Evolutionary conservation across 257 asterid species (phyloP), one percentile per base, ranked within the genome.

Genomic region (Oldenlandia corymbosa): DNA sequence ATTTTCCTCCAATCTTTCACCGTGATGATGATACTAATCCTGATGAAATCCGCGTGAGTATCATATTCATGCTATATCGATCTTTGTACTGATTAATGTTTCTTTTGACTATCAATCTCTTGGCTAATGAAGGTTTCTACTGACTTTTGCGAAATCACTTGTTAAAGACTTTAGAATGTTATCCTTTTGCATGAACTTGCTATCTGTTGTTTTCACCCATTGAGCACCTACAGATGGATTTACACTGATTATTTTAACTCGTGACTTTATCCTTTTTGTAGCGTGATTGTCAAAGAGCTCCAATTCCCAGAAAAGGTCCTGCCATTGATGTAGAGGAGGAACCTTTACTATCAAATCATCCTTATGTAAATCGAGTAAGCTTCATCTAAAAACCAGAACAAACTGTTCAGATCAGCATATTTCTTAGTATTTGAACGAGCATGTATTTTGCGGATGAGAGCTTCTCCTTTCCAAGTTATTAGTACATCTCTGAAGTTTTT

Each of bases 271-370:
- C 58, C 48, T 51, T 74, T 74, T 48, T 46, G 68, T 79, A 92
- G 98, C 98, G 95, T 65, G 98, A 92, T 60, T 80, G 89, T 80
- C 91, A 95, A 66, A 82, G 98, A 73, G 87, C 84, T 75, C 97
- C 98, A 4, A 30, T 92, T 75, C 95, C 95, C 51, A 88, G 86
- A 72, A 88, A 88, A 78, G 95, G 87, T 78, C 95, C 93, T 51
- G 93, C 86, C 60, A 65, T 89, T 71, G 87, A 81, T 75, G 81
- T 88, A 85, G 98, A 89, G 72, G 97, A 86, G 76, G 89, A 92
- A 76, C 85, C 98, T 65, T 74, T 89, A 57, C 66, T 88, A 69
- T 92, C 98, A 55, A 85, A 89, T 78, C 98, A 92, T 79, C 98
- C 98, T 23, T 89, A 76, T 58, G 97, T 87, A 60, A 90, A 92